Conservation (phyloP, 2,329 filamentous ascomycete genomes). For the Apiospora aurea region DNA sequence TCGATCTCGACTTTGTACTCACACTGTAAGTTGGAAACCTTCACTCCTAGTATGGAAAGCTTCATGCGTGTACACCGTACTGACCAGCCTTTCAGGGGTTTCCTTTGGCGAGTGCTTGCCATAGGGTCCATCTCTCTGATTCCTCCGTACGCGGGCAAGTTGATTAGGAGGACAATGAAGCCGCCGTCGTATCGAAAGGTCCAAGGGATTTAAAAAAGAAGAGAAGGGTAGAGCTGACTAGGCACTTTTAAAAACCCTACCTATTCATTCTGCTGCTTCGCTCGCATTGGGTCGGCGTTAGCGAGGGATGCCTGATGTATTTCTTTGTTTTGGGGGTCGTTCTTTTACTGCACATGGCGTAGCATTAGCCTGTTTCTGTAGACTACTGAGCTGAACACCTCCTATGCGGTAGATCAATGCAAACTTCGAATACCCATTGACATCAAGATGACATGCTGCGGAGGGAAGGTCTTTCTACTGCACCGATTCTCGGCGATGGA, state of each 20-base stretch:
- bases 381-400: background rate
- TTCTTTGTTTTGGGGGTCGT: slow-evolving; percentile 9
- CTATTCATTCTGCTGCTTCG: background rate
- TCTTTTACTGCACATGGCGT: slow-evolving; percentile 6
- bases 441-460: background rate
- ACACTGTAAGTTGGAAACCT: slow-evolving; percentile 61
- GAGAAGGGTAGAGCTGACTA: background rate
- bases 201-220: slow-evolving; percentile 63
- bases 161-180: slow-evolving; percentile 83
- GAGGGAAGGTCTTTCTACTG: background rate
- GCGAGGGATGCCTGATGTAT: slow-evolving; percentile 5
- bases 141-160: slow-evolving; percentile 86
- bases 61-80: background rate
- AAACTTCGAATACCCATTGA: slow-evolving; percentile 6
- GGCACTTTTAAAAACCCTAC: slow-evolving; percentile 7
- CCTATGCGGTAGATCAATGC: background rate
- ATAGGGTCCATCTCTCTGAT: slow-evolving; percentile 82
- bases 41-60: background rate
- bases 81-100: slow-evolving; percentile 63
- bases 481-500: background rate
- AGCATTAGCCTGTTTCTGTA: slow-evolving; percentile 12
- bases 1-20: slow-evolving; percentile 81
- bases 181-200: slow-evolving; percentile 97
- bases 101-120: slow-evolving; percentile 85
- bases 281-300: slow-evolving; percentile 24